A percentile compares a stretch with the other conserved stretches of the same genome.
Conservation (phyloP, 306 rosid species). For the Alnus rubra region DNA sequence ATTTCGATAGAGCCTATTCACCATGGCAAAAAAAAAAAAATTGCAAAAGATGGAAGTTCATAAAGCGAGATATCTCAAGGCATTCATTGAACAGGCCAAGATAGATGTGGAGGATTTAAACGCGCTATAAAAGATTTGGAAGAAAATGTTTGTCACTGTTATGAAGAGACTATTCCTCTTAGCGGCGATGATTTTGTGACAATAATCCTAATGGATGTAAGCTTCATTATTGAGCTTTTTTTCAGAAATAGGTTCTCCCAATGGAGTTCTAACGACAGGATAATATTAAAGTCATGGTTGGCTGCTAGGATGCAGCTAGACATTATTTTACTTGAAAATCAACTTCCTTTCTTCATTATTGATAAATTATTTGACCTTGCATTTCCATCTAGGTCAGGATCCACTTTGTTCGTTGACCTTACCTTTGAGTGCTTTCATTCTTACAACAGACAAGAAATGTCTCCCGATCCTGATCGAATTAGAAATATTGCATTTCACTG, state of each 20-base stretch:
- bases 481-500: slow-evolving; percentile 5
- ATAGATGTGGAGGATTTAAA: not conserved
- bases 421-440: not conserved
- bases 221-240: slow-evolving; percentile 33
- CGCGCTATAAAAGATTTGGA: not conserved
- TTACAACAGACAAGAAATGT: not conserved
- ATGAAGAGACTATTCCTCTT: slow-evolving; percentile 14
- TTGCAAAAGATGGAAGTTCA: too few relatives aligned
- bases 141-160: slow-evolving; percentile 13
- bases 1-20: slow-evolving; percentile 43
- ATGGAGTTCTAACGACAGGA: not conserved
- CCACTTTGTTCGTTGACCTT: not conserved
- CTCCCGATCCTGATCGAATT: not conserved
- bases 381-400: not conserved
- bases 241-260: not conserved
- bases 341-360: slow-evolving; percentile 20
- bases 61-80: slow-evolving; percentile 26
- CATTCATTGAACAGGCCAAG: not conserved
- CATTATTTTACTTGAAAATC: slow-evolving; percentile 21
- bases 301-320: not conserved
- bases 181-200: slow-evolving; percentile 17
- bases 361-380: not conserved
- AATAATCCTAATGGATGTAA: slow-evolving; percentile 27
- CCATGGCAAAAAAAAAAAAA: not conserved
- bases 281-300: not conserved